Conservation (phyloP, 1,284 basidiomycete species). For the Coniferiporia weirii region DNA sequence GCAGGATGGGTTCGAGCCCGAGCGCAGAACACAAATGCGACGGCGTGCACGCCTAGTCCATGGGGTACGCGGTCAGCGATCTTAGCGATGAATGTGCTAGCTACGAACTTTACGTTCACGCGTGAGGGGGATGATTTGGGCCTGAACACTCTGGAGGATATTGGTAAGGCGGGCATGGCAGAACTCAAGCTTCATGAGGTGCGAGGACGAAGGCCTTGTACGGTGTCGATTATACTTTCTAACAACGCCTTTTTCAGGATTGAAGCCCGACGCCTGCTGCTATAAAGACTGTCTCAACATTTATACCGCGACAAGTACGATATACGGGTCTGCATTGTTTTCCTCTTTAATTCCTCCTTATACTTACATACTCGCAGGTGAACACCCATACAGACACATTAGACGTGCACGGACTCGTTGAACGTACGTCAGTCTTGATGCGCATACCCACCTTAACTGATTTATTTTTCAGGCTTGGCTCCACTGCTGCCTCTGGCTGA, state of each 20-base stretch:
- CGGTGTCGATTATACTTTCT: not conserved
- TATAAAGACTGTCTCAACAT: slow-evolving; percentile 80
- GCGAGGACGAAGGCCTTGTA: not conserved
- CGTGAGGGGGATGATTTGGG: slow-evolving; percentile 94
- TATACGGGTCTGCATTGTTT: slow-evolving; percentile 66
- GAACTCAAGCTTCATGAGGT: slow-evolving; percentile 93
- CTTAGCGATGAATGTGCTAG: slow-evolving; percentile 79
- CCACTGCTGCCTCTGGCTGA: slow-evolving; percentile 85
- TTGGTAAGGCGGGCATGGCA: slow-evolving; percentile 83
- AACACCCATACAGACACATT: slow-evolving; percentile 98
- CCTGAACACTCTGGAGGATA: slow-evolving; percentile 67
- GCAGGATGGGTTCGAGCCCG: slow-evolving; percentile 94
- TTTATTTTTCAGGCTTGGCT: slow-evolving; percentile 52
- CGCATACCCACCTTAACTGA: slow-evolving; percentile 16
- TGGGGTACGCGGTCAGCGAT: slow-evolving; percentile 89
- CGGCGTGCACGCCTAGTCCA: slow-evolving; percentile 89
- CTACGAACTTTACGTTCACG: slow-evolving; percentile 92
- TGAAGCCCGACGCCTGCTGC: slow-evolving; percentile 92
- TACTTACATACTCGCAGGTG: slow-evolving; percentile 41
- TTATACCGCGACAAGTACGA: slow-evolving; percentile 91
- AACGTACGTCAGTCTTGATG: slow-evolving; percentile 47
- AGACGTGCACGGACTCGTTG: slow-evolving; percentile 92
- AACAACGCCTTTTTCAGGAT: slow-evolving; percentile 42
- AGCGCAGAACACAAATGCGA: slow-evolving; percentile 87
- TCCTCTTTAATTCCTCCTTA: not conserved